A percentile compares a stretch with the other conserved stretches of the same genome.
phyloP scores from a whole-genome alignment of 2,329 filamentous ascomycete genomes.

The Botrytis tulipae region DNA sequence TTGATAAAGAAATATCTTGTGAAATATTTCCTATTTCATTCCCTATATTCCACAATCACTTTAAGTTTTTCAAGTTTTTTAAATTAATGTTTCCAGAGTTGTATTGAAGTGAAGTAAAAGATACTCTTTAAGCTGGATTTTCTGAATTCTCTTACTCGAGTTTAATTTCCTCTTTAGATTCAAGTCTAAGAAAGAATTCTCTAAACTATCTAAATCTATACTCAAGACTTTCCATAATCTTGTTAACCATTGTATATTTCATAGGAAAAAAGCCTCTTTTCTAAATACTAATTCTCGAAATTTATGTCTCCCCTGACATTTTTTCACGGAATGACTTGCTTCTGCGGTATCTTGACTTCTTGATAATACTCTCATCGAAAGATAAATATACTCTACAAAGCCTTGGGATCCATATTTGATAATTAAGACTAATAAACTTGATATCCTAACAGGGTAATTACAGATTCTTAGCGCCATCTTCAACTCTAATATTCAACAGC shows the following conservation, averaged over 20 bases:
- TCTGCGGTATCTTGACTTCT: background rate
- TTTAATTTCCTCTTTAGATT: background rate
- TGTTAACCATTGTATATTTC: rapidly evolving
- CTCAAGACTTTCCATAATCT: rapidly evolving
- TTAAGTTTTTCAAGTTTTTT: rapidly evolving
- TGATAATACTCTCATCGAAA: background rate
- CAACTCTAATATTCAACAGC: background rate
- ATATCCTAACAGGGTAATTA: background rate
- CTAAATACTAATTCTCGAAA: too few species aligned
- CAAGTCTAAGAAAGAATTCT: rapidly evolving
- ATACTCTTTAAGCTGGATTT: rapidly evolving
- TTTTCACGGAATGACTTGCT: rapidly evolving
- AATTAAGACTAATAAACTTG: rapidly evolving
- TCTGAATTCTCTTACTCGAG: background rate
- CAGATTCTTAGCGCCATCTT: background rate
- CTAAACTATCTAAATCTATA: too few species aligned
- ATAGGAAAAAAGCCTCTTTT: background rate
- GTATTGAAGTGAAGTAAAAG: background rate
- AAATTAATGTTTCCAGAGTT: background rate
- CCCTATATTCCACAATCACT: background rate
- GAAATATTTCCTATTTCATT: background rate
- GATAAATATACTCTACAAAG: background rate
- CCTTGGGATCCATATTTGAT: rapidly evolving
- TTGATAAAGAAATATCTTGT: too few species aligned
- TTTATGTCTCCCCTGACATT: too few species aligned